A percentile compares a stretch with the other conserved stretches of the same genome.
Conservation (phyloP, 768 basidiomycete species). For the Stropharia rugosoannulata region DNA sequence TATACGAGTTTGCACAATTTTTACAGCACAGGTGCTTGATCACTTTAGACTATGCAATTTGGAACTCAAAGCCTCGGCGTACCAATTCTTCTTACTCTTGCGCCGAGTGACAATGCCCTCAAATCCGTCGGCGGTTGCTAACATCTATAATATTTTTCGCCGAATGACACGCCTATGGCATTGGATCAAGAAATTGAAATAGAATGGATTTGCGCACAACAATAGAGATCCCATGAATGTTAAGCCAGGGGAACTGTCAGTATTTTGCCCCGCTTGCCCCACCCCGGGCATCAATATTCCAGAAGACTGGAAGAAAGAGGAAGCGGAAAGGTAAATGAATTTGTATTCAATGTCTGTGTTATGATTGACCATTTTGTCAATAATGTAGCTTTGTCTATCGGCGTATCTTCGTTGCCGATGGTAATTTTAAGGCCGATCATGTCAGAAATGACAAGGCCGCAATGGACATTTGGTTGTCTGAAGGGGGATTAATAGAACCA, state of each 20-base stretch:
- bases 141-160: neutral
- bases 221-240: neutral
- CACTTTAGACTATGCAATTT: neutral
- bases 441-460: too few relatives aligned
- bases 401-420: slow-evolving; percentile 11
- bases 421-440: too few relatives aligned
- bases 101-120: neutral
- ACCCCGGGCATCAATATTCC: slow-evolving; percentile 26
- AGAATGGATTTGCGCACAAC: slow-evolving; percentile 16
- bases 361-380: too few relatives aligned
- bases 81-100: neutral
- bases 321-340: neutral
- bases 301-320: slow-evolving; percentile 15
- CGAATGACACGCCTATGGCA: neutral
- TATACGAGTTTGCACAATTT: neutral
- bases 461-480: too few relatives aligned
- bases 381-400: neutral
- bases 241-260: neutral
- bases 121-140: neutral
- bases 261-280: slow-evolving; percentile 25
- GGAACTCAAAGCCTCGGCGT: neutral
- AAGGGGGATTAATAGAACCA: too few relatives aligned
- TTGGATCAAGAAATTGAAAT: neutral
- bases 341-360: too few relatives aligned
- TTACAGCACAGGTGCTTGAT: neutral